These are phyloP conservation scores for Trypanosomatidae sp. DNA, from an alignment of 208 protist genomes.

Conservation along the genomic window DNA sequence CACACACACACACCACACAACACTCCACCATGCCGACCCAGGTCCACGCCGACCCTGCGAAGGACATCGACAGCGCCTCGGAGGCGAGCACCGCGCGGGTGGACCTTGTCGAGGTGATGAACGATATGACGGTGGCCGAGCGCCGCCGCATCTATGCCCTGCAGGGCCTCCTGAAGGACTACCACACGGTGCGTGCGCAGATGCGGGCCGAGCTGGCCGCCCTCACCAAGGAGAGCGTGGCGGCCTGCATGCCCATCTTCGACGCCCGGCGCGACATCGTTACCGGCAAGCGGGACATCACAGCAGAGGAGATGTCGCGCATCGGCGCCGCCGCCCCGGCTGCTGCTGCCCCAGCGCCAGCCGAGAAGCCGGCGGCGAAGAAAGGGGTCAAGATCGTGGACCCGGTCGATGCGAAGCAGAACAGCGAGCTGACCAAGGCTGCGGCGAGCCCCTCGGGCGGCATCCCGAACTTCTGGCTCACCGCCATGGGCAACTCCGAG, in stretches of 20 bases:
- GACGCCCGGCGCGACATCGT: conserved; percentile 59
- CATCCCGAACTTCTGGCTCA: conserved; percentile 91
- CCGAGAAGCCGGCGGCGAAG: conserved; percentile 12
- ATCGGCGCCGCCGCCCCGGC: background rate
- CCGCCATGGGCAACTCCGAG: conserved; percentile 58
- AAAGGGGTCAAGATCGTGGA: conserved; percentile 49
- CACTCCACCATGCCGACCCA: conserved; percentile 32
- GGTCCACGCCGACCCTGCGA: conserved; percentile 21
- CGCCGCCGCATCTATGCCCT: conserved; percentile 65
- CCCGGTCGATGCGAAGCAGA: conserved; percentile 37
- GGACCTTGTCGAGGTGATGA: conserved; percentile 58
- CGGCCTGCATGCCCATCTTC: conserved; percentile 23
- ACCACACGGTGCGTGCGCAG: conserved; percentile 29
- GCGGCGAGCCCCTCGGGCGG: conserved; percentile 57
- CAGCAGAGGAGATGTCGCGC: conserved; percentile 48
- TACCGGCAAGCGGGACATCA: conserved; percentile 59
- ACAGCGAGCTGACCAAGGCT: conserved; percentile 28
- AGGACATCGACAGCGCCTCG: conserved; percentile 25
- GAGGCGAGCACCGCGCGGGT: conserved; percentile 34
- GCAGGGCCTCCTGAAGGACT: conserved; percentile 56
- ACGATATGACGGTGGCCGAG: conserved; percentile 46
- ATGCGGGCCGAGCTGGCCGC: conserved; percentile 39
- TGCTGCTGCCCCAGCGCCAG: background rate
- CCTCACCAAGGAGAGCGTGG: conserved; percentile 34
- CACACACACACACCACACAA: too few species aligned